Conservation (phyloP, 176 grass and related monocot species). For the Musa beccarii region DNA sequence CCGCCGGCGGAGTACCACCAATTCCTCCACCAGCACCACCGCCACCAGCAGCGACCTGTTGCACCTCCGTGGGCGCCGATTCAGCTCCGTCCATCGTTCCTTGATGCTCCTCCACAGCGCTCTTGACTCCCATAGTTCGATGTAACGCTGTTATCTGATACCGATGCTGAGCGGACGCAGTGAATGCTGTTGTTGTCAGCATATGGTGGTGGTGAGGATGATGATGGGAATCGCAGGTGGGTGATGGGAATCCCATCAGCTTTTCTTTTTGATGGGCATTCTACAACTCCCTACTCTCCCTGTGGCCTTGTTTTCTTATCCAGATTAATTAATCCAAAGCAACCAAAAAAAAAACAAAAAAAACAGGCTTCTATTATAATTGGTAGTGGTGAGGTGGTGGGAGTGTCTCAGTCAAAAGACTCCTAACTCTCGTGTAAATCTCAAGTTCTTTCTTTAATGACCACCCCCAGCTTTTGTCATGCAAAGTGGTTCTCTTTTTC, state of each 20-base stretch:
- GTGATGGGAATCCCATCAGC: too few species aligned
- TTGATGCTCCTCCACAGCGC: constrained; percentile 33
- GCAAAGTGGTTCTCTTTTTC: background rate
- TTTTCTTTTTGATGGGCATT: too few species aligned
- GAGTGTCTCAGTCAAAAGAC: too few species aligned
- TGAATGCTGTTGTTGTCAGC: constrained; percentile 17
- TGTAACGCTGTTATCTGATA: background rate
- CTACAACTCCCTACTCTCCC: too few species aligned
- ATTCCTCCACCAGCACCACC: background rate
- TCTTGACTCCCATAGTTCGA: constrained; percentile 16
- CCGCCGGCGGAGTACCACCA: background rate
- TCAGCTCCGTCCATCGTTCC: constrained; percentile 26
- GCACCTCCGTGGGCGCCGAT: constrained; percentile 15
- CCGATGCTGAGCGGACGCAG: background rate
- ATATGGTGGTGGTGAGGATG: background rate
- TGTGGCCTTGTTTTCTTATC: too few species aligned
- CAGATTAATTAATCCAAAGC: too few species aligned
- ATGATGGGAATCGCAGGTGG: too few species aligned
- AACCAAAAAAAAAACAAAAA: too few species aligned
- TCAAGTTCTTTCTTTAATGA: too few species aligned
- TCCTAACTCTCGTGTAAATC: too few species aligned
- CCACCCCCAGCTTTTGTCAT: background rate
- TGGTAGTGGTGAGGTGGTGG: too few species aligned
- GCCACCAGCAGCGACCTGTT: background rate
- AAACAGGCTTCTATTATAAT: too few species aligned